Conservation (phyloP, 2,329 filamentous ascomycete species). For the Aspergillus niger region DNA sequence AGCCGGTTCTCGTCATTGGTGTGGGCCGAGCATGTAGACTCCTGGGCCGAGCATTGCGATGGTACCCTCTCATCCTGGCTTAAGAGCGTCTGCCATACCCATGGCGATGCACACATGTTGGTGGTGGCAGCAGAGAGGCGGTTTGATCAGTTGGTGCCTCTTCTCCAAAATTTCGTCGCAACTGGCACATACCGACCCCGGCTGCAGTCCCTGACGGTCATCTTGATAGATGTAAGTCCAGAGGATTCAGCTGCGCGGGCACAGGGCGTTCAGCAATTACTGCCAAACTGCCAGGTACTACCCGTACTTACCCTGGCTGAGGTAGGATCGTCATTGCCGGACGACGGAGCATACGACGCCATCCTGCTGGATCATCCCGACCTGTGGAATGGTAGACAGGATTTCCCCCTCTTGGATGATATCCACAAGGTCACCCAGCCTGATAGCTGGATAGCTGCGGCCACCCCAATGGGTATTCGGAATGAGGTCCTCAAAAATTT, state of each 20-base stretch:
- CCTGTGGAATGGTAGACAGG: no score
- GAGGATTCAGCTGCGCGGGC: not conserved
- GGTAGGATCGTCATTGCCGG: not conserved
- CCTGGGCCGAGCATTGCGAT: not conserved
- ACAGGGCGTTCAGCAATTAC: not conserved
- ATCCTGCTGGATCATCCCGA: not conserved
- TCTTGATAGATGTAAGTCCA: not conserved
- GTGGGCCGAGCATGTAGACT: constrained; percentile 7
- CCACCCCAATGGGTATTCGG: no score
- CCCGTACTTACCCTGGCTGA: not conserved
- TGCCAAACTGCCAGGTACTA: not conserved
- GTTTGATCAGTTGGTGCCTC: not conserved
- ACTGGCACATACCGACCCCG: not conserved
- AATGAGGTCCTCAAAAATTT: no score
- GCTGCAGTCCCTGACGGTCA: not conserved
- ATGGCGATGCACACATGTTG: not conserved
- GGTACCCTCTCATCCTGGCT: not conserved
- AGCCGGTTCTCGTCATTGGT: not conserved
- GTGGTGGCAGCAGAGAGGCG: not conserved
- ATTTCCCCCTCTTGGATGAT: not conserved
- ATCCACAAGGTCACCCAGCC: not conserved
- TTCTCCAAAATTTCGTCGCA: not conserved
- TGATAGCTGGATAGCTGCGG: not conserved
- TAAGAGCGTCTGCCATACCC: not conserved
- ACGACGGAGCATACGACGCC: not conserved